phyloP scores from a whole-genome alignment of 2,329 filamentous ascomycete genomes.

The Ophiostoma populinum region DNA sequence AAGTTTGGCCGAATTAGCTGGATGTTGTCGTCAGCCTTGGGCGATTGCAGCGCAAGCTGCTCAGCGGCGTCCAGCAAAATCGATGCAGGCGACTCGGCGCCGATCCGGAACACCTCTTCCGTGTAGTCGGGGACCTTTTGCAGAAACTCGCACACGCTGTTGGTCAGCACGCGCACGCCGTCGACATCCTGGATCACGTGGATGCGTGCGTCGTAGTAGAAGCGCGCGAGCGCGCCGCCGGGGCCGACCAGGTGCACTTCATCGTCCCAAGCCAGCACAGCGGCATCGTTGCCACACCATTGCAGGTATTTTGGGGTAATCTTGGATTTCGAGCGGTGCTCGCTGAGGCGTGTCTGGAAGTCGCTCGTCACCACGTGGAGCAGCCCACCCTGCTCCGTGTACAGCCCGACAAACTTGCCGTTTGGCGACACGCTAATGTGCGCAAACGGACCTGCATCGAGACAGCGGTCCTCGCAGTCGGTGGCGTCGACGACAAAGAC shows the following conservation, averaged over 20 bases:
- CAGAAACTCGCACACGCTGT: slow-evolving; percentile 93
- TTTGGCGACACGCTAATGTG: slow-evolving; percentile 86
- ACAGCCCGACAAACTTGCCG: slow-evolving; percentile 73
- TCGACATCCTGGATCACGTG: slow-evolving; percentile 75
- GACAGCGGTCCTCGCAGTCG: slow-evolving; percentile 77
- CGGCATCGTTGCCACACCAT: slow-evolving; percentile 93
- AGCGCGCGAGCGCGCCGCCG: slow-evolving; percentile 55
- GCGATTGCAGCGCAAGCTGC: slow-evolving; percentile 80
- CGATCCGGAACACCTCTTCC: slow-evolving; percentile 75
- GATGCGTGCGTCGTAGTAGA: slow-evolving; percentile 81
- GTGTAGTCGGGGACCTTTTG: slow-evolving; percentile 80
- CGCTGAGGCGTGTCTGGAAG: slow-evolving; percentile 80
- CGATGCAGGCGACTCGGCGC: slow-evolving; percentile 74
- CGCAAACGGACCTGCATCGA: slow-evolving; percentile 83
- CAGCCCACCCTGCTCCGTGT: slow-evolving; percentile 66
- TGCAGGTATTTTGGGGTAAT: slow-evolving; percentile 75
- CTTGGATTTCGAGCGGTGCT: slow-evolving; percentile 76
- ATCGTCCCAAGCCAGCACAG: slow-evolving; percentile 91
- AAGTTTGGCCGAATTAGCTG: slow-evolving; percentile 79
- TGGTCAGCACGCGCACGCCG: slow-evolving; percentile 78
- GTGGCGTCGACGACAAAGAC: slow-evolving; percentile 75
- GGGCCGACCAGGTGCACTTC: slow-evolving; percentile 89
- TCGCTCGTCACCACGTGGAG: slow-evolving; percentile 90
- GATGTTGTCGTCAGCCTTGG: slow-evolving; percentile 94
- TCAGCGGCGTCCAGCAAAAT: slow-evolving; percentile 88